Percentiles rank a stretch among this genome's conserved stretches.
These are phyloP conservation scores for Kluyveromyces nonfermentans DNA, from an alignment of 805 yeast species.

Conservation along the genomic window DNA sequence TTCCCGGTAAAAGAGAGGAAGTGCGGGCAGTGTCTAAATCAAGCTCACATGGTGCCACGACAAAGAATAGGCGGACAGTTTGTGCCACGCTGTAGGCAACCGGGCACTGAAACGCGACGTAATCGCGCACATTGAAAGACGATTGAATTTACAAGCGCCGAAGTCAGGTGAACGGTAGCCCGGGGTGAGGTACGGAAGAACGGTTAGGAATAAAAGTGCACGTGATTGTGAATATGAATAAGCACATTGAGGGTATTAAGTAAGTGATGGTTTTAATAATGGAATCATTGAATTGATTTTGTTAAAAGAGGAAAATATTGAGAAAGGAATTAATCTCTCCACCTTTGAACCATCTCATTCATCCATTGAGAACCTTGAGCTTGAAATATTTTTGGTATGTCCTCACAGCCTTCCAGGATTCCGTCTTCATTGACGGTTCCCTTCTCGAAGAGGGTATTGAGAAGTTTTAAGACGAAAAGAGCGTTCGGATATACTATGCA, in stretches of 20 bases:
- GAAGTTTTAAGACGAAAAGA: slow-evolving; percentile 63
- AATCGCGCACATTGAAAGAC: background rate
- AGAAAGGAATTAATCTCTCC: slow-evolving; percentile 29
- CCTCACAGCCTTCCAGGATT: slow-evolving; percentile 41
- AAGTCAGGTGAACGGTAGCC: background rate
- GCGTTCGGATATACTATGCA: slow-evolving; percentile 68
- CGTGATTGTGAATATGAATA: no score
- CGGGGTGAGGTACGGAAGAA: background rate
- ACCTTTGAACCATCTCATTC: slow-evolving; percentile 69
- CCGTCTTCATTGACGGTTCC: slow-evolving; percentile 36
- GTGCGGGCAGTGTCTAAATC: no score
- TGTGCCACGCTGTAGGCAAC: background rate
- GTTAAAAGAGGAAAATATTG: background rate
- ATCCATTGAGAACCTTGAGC: slow-evolving; percentile 32
- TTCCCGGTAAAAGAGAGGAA: no score
- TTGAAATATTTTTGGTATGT: slow-evolving; percentile 41
- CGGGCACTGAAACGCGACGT: background rate
- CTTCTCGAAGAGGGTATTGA: slow-evolving; percentile 27
- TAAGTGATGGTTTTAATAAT: no score
- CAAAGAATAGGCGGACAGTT: no score
- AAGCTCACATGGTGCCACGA: no score
- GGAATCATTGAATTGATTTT: background rate
- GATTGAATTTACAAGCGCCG: background rate
- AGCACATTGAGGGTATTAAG: no score
- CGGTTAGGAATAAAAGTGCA: background rate